phyloP scores from a whole-genome alignment of 805 yeast genomes.

The Saccharomyces kudriavzevii region DNA sequence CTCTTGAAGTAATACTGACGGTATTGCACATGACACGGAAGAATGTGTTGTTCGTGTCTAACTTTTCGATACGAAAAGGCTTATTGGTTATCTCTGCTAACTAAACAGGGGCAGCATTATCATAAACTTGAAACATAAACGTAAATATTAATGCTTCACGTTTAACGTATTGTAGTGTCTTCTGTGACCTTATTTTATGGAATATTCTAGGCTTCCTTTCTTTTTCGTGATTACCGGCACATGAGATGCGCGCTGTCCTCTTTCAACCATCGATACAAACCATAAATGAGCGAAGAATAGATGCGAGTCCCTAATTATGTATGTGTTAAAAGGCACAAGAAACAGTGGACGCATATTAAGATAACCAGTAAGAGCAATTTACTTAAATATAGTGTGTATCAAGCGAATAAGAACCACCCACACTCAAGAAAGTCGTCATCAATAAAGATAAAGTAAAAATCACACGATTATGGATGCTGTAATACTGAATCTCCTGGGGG shows the following conservation, averaged over 20 bases:
- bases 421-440: too few relatives aligned
- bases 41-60: too few relatives aligned
- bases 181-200: neutral
- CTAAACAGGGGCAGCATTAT: too few relatives aligned
- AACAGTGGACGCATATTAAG: neutral
- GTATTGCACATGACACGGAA: too few relatives aligned
- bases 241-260: neutral
- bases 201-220: neutral
- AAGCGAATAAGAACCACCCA: neutral
- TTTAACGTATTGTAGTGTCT: too few relatives aligned
- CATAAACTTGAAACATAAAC: too few relatives aligned
- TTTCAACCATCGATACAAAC: neutral
- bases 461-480: slow-evolving; percentile 23
- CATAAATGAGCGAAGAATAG: neutral
- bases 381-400: neutral
- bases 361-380: neutral
- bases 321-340: neutral
- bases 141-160: too few relatives aligned
- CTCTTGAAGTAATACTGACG: too few relatives aligned
- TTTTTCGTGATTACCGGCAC: neutral
- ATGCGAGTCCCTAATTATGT: neutral
- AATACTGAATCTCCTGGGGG: slow-evolving; percentile 21
- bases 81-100: too few relatives aligned
- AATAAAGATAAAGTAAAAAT: neutral
- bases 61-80: too few relatives aligned